Base-by-base conservation (phyloP, 768 basidiomycete genomes). In the Gymnopilus dilepis region DNA sequence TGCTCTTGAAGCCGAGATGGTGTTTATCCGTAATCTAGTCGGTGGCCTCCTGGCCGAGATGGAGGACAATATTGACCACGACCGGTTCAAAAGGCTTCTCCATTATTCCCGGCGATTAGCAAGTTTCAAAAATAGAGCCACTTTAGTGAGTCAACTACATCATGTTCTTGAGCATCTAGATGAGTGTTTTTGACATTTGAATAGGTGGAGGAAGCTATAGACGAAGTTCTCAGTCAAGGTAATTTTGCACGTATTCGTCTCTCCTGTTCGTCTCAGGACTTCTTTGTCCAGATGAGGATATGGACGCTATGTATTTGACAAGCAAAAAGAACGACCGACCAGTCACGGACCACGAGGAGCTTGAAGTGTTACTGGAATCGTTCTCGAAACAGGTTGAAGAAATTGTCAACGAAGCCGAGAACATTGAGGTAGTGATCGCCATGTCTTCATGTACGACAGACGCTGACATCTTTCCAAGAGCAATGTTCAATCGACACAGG, bases 301-400 rank as follows among this genome's bases (percentile, higher is more conserved):
- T 99, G 70, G 88, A 88, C 41, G 93, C 94, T 0, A 97, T 99
- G 97, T 95, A 98, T 77, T 85, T 99, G 56, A 94, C 88, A 1
- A 93, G 95, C 70, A 91, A 92, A 76, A 87, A 86, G 67, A 86
- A 84, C 24, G 83, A 83, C 24, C 66, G 77, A 4, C 75, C 79
- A n/a, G 83, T 91, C 50, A 81, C 87, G 61, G 95, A 97, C 69
- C 97, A 98, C 72, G 94, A 96, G 63, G 97, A 98, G 64, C 79
- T 98, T 0, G 97, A 99, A 71, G 82, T 96, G 11, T 79, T 99
- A 19, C 78, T 99, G n/a, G 97, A 99, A 72, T 92, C 91, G 8
- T 97, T 97, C 74, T 86, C 90, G 28, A 98, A 98, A 73, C 97
- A 98, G 73, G 95, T 97, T 0, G 96, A 97, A 73, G 95, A 97